Conservation (phyloP, 108 stramenopile species). For the Stephanodiscus minutulus region DNA sequence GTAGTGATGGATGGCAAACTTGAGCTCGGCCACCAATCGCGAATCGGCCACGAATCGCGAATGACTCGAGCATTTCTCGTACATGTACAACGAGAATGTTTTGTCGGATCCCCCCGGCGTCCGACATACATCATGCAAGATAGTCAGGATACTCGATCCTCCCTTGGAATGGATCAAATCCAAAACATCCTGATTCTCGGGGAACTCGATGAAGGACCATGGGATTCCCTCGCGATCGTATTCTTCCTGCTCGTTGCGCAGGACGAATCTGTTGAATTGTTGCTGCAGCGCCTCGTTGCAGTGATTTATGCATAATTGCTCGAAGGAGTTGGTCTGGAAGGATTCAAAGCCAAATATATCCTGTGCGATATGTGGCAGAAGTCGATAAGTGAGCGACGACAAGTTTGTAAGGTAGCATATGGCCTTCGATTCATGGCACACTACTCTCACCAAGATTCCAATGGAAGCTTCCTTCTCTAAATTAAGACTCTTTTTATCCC, state of each 20-base stretch:
- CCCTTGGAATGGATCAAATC: slow-evolving; percentile 91
- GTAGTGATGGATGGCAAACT: slow-evolving; percentile 91
- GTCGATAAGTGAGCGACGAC: slow-evolving; percentile 70
- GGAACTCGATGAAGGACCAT: slow-evolving; percentile 92
- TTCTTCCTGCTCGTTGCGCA: slow-evolving; percentile 95
- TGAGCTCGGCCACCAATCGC: slow-evolving; percentile 70
- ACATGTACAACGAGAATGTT: slow-evolving; percentile 88
- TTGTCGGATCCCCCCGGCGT: slow-evolving; percentile 90
- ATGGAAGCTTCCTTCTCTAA: no score
- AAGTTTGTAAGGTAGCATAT: slow-evolving; percentile 16
- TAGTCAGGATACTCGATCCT: slow-evolving; percentile 87
- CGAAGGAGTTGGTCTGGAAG: slow-evolving; percentile 87
- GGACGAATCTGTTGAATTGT: slow-evolving; percentile 98
- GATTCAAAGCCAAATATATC: slow-evolving; percentile 99
- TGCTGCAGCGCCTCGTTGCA: slow-evolving; percentile 99
- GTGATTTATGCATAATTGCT: slow-evolving; percentile 98
- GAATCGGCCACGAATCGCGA: slow-evolving; percentile 69
- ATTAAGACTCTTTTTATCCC: no score
- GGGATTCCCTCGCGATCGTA: slow-evolving; percentile 94
- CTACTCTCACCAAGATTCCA: no score
- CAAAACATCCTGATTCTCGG: slow-evolving; percentile 96
- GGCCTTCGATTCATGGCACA: slow-evolving; percentile 8
- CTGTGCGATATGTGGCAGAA: slow-evolving; percentile 63
- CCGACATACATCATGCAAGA: slow-evolving; percentile 95
- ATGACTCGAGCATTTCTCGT: slow-evolving; percentile 79